Conservation (phyloP, 352 stramenopile species). For the Globisporangium lucens region DNA sequence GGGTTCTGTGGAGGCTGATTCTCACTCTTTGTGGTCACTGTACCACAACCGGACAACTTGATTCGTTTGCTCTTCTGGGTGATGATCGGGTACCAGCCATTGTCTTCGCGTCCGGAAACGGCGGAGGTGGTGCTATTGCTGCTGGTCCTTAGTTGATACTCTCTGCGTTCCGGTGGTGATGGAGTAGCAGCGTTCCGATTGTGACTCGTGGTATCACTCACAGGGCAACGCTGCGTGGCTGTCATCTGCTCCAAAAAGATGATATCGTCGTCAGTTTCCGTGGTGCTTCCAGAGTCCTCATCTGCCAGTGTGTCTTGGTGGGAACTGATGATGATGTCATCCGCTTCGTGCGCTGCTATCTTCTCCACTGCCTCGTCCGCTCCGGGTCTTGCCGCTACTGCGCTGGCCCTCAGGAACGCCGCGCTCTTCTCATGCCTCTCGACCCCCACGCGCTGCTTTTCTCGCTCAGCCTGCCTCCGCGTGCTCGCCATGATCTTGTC, state of each 20-base stretch:
- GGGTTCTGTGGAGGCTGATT: not conserved
- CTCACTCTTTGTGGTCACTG: not conserved
- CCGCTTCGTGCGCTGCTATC: not conserved
- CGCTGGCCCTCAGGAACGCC: too few species aligned
- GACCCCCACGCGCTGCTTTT: not conserved
- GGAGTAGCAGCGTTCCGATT: too few species aligned
- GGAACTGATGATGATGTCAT: not conserved
- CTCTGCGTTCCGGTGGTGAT: not conserved
- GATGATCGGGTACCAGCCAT: not conserved
- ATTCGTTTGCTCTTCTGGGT: conserved; percentile 1
- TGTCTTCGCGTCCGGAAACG: not conserved
- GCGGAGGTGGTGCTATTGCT: too few species aligned
- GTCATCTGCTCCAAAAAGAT: not conserved
- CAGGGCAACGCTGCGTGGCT: not conserved
- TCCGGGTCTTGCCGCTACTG: not conserved
- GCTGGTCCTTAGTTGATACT: too few species aligned
- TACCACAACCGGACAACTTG: not conserved
- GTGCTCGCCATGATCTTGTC: not conserved
- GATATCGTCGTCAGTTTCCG: not conserved
- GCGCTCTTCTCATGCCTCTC: not conserved
- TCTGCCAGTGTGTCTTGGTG: not conserved
- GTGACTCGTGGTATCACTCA: too few species aligned
- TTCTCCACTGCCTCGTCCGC: not conserved
- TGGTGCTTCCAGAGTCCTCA: not conserved
- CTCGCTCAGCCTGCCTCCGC: not conserved